Evolutionary conservation across 1,284 basidiomycete genomes (phyloP), one percentile per base, ranked within the genome.

Genomic region (Irpex sp.): DNA sequence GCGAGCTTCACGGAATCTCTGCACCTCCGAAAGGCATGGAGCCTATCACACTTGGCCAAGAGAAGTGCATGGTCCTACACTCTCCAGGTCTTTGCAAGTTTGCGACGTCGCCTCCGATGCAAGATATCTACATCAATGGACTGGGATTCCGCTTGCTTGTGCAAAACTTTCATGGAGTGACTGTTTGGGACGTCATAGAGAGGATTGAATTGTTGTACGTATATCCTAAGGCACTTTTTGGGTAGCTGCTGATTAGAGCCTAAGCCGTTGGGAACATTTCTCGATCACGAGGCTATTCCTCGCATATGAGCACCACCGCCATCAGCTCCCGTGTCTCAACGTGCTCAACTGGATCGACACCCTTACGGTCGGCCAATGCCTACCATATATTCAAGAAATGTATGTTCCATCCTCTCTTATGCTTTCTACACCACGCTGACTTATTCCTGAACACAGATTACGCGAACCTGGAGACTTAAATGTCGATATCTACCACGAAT

Each of bases 111-210:
- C 58, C 58, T n/a, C 44, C 58, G 8, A 48, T 60, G 26, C 19
- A 31, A 17, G 58, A 34, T 13, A 13, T 60, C 9, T 26, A 51
- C 47, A 31, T 60, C n/a, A 49, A 49, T 34, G 38, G 38, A 5
- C 21, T 34, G 55, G 40, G 21, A 17, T 17, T 26, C 17, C 40
- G 47, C 26, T 26, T 57, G 19, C n/a, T n/a, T 11, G 55, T 38
- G n/a, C 19, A 36, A 11, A 60, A 60, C 26, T 6, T 6, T 19
- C n/a, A 52, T 19, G 58, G 58, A 7, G 47, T 60, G 1, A 60
- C 58, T 31, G 26, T 36, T 19, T 60, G 58, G 58, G 58, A 60
- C n/a, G 58, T 60, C 19, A 31, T 51, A 5, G 38, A 51, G 44
- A 51, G 40, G 58, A 17, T 60, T 11, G 40, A 48, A n/a, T n/a